phyloP scores from a whole-genome alignment of 176 grass and related monocot genomes.

The maize (Zea mays) region DNA sequence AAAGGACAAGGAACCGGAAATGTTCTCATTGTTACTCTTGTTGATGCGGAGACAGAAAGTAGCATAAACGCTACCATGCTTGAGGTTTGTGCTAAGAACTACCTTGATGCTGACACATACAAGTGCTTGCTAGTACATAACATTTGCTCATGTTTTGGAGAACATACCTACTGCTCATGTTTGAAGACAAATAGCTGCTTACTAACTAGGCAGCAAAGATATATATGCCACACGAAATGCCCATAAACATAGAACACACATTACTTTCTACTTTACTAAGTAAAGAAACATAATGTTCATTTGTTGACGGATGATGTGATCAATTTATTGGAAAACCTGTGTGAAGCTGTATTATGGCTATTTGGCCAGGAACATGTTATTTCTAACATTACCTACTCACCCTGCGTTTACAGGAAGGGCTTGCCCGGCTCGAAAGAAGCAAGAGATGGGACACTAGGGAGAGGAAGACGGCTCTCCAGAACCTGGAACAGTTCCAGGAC shows the following conservation, averaged over 20 bases:
- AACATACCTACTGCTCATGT: not conserved
- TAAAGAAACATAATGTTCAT: not conserved
- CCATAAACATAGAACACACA: not conserved
- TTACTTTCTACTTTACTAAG: not conserved
- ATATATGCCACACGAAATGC: not conserved
- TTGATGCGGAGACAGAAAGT: slow-evolving; percentile 69
- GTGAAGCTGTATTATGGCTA: not conserved
- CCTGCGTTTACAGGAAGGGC: slow-evolving; percentile 63
- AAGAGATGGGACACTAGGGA: slow-evolving; percentile 79
- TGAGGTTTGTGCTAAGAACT: slow-evolving; percentile 56
- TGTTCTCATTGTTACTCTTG: slow-evolving; percentile 71
- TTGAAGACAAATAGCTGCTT: not conserved
- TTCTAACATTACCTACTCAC: not conserved
- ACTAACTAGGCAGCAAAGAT: not conserved
- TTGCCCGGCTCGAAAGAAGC: slow-evolving; percentile 72
- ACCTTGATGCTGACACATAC: not conserved
- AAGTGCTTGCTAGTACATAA: not conserved
- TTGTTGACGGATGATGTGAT: not conserved
- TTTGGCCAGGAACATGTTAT: not conserved
- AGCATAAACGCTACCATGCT: slow-evolving; percentile 94
- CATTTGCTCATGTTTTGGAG: not conserved
- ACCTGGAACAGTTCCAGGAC: slow-evolving; percentile 75
- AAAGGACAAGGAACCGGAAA: slow-evolving; percentile 89
- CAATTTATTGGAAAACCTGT: not conserved
- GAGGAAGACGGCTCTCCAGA: slow-evolving; percentile 56